Evolutionary conservation across 306 rosid species (phyloP), one percentile per base, ranked within the genome.

Genomic region (Prunus mira): DNA sequence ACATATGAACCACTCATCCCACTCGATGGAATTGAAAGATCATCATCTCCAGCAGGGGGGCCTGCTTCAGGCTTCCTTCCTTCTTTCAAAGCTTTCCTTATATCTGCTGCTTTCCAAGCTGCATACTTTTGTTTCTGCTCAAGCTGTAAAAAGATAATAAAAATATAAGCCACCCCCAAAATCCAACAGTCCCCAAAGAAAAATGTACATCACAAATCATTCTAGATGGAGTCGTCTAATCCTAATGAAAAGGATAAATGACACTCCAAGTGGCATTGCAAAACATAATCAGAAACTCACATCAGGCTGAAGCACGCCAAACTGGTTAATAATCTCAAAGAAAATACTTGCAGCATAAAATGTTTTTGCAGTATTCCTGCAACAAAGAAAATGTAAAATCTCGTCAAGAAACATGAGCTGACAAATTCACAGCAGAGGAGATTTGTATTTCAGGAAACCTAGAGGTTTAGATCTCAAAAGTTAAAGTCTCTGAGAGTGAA

Each of bases 271-370:
- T 7, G 41, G 20, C 69, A 30, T 19, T 20, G 13, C 15, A 8
- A 55, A 62, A 50, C 62, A 57, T 14, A 6, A 61, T 55, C 61
- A 74, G 82, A 78, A 82, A 89, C 99, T 77, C 74, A 96, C 99
- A 86, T 96, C 97, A 60, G 98, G 97, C 78, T 81, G 97, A 80
- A 90, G 84, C 30, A 47, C 62, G 43, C 99, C 98, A 75, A 96
- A 96, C 82, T 96, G 99, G 80, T 91, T 87, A 78, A 91, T 75
- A 84, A 96, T 89, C 89, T 96, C 99, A 80, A 96, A 93, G 82
- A 96, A 96, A 73, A 96, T 93, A 91, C 98, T 93, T 61, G 99
- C 99, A 70, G 99, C 99, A 74, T 96, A 96, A 87, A 96, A 96
- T 45, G 98, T 93, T 89, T 91, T 96, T n/a, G 99, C 99, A 9